A percentile compares a stretch with the other conserved stretches of the same genome.
Evolutionary conservation across 2,329 filamentous ascomycete genomes (phyloP).

Genomic region (Rutstroemia sp.): DNA sequence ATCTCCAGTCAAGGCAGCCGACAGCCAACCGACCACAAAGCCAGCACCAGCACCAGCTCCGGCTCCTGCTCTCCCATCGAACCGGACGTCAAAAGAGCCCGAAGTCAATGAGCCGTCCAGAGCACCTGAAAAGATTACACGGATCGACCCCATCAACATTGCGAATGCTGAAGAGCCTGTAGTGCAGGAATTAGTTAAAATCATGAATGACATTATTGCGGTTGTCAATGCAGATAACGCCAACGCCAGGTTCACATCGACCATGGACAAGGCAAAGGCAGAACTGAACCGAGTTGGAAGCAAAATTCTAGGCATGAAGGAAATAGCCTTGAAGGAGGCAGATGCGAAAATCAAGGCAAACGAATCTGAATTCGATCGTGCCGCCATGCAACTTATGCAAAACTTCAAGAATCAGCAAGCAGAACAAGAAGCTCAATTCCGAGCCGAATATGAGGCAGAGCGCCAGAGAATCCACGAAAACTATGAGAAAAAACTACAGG

Average conservation of each 20-base stretch:
- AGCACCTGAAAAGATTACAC: constrained; percentile 52
- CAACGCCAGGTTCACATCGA: constrained; percentile 66
- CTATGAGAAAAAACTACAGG: constrained; percentile 74
- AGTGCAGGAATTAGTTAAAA: constrained; percentile 87
- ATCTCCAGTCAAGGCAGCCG: constrained; percentile 17
- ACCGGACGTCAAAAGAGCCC: constrained; percentile 37
- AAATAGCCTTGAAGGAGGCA: constrained; percentile 69
- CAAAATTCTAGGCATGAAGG: constrained; percentile 66
- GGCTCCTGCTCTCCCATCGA: neutral
- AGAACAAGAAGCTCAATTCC: constrained; percentile 74
- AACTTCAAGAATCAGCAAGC: constrained; percentile 81
- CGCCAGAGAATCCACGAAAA: constrained; percentile 68
- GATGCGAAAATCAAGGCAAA: constrained; percentile 49
- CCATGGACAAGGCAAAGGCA: constrained; percentile 78
- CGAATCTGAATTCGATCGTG: constrained; percentile 75
- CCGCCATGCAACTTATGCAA: constrained; percentile 77
- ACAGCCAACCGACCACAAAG: constrained; percentile 8
- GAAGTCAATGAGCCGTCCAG: constrained; percentile 60
- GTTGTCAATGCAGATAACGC: constrained; percentile 85
- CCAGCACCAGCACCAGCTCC: constrained; percentile 20
- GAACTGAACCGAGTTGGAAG: constrained; percentile 71
- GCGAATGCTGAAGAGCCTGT: constrained; percentile 74
- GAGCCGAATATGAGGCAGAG: constrained; percentile 82
- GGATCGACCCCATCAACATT: constrained; percentile 72
- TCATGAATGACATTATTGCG: constrained; percentile 92